phyloP scores from a whole-genome alignment of 1,139 yeast species.

The Debaryomyces psychrophilus region DNA sequence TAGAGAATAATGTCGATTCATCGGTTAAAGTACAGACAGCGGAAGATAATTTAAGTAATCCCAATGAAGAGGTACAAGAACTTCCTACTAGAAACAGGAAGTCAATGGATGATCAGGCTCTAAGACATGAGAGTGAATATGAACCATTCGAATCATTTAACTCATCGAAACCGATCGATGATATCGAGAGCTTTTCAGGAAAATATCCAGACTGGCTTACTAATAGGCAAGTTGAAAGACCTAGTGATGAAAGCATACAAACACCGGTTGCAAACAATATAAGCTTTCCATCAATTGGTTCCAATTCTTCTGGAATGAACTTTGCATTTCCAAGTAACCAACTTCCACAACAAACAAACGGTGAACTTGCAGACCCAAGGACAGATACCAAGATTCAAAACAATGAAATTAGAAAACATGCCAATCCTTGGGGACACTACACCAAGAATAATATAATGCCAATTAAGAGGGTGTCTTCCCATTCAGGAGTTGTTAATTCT shows the following conservation, averaged over 20 bases:
- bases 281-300: neutral
- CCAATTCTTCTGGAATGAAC: neutral
- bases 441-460: slow-evolving; percentile 3
- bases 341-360: neutral
- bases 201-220: neutral
- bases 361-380: neutral
- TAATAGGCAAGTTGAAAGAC: neutral
- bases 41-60: neutral
- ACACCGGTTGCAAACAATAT: neutral
- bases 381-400: neutral
- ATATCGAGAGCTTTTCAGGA: neutral
- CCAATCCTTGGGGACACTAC: slow-evolving; percentile 20
- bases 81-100: neutral
- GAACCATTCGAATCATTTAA: neutral
- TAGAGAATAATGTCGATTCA: neutral
- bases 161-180: neutral
- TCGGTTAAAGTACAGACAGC: neutral
- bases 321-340: neutral
- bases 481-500: slow-evolving; percentile 1
- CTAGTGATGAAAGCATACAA: neutral
- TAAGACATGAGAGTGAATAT: neutral
- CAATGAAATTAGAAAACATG: slow-evolving; percentile 12
- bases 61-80: neutral
- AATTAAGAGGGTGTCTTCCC: slow-evolving; percentile 1
- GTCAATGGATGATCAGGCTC: neutral